Evolutionary conservation across 495 filamentous ascomycete species (phyloP), one percentile per base, ranked within the genome.

Genomic region (Neurospora sp.): DNA sequence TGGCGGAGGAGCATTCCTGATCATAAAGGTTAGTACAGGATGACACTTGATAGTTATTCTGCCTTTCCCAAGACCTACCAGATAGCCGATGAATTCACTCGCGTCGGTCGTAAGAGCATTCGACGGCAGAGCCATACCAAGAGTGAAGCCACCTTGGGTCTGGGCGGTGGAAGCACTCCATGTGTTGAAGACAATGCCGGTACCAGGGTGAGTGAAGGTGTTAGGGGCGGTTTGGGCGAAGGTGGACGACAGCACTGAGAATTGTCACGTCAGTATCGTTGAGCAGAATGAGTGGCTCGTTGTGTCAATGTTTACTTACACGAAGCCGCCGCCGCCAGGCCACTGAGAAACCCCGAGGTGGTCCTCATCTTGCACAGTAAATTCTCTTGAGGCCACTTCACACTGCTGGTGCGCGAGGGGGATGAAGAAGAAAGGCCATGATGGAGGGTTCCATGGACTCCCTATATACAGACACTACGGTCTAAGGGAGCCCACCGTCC

Each of bases 61-160:
- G 75, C 44, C 10, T 39, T 75, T 71, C 72, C 72, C 5, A 10
- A 75, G 69, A 78, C 85, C 4, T 81, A 88, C 86, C 74, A 88
- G 80, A 69, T 84, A 78, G 23, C 89, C 89, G 75, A 91, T 88
- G 73, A 89, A 91, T 75, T 90, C 89, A 44, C 77, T 82, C 6
- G 86, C 84, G 75, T 90, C 82, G 27, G 80, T 83, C 2, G 82
- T 82, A n/a, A 86, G 81, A 27, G 84, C 84, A 73, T 85, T 80
- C 8, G 78, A 74, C 8, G 89, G 89, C 42, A 91, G 79, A 12
- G 87, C 84, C 69, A 90, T 76, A 79, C 89, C 89, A 75, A 86
- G 86, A 69, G 85, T 88, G 72, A 84, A 83, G 35, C 77, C 78
- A 1, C 85, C 85, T n/a, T 75, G 72, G 5, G 78, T 80, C 62